A percentile compares a stretch with the other conserved stretches of the same genome.
Evolutionary conservation across 1,284 basidiomycete genomes (phyloP).

Genomic region (Gymnopus androsaceus): DNA sequence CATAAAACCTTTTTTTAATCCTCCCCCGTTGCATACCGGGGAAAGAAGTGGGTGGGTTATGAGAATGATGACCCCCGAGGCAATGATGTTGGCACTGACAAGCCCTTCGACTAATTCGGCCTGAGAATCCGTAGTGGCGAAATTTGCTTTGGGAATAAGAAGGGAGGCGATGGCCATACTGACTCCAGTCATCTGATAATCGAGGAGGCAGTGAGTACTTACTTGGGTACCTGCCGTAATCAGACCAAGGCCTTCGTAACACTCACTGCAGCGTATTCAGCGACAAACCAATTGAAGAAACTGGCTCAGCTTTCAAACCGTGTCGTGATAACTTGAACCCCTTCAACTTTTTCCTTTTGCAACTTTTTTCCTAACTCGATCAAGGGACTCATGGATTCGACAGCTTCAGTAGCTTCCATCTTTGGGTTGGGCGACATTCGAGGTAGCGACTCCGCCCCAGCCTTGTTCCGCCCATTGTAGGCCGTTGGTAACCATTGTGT

Average conservation of each 20-base stretch:
- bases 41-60: conserved; percentile 27
- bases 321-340: conserved; percentile 30
- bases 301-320: conserved; percentile 39
- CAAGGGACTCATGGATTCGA: conserved; percentile 40
- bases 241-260: not conserved
- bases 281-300: conserved; percentile 42
- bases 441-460: conserved; percentile 34
- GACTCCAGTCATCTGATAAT: conserved; percentile 36
- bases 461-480: conserved; percentile 35
- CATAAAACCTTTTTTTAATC: conserved; percentile 24
- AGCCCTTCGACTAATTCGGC: conserved; percentile 38
- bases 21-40: conserved; percentile 23
- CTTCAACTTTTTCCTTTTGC: conserved; percentile 27
- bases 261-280: conserved; percentile 25
- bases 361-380: conserved; percentile 37
- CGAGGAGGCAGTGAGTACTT: conserved; percentile 19
- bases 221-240: not conserved
- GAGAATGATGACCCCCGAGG: conserved; percentile 26
- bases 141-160: conserved; percentile 40
- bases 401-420: conserved; percentile 32
- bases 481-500: conserved; percentile 30
- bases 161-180: conserved; percentile 44
- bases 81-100: conserved; percentile 27
- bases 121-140: conserved; percentile 31
- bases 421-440: conserved; percentile 19